phyloP scores from a whole-genome alignment of 371 early-diverging fungal species.

The Cladochytrium tenue region DNA sequence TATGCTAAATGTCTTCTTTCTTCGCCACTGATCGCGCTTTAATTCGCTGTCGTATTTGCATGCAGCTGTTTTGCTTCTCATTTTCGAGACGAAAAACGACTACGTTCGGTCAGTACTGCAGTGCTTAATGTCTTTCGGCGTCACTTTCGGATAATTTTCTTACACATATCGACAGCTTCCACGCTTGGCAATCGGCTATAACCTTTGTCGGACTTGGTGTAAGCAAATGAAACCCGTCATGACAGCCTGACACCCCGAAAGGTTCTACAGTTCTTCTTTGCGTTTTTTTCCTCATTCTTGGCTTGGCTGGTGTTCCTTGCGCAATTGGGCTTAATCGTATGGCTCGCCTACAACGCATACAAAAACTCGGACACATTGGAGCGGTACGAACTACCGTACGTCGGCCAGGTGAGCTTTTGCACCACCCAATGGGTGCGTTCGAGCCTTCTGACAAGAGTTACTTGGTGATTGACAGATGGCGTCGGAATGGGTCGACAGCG shows the following conservation, averaged over 20 bases:
- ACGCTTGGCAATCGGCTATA: constrained; percentile 75
- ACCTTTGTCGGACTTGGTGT: constrained; percentile 25
- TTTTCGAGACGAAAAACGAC: constrained; percentile 61
- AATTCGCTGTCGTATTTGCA: not conserved
- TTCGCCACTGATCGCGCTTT: too few species aligned
- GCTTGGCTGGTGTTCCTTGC: constrained; percentile 61
- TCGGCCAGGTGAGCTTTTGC: constrained; percentile 50
- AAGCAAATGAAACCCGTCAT: not conserved
- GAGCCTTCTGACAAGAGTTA: not conserved
- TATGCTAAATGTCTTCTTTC: too few species aligned
- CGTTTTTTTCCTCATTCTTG: constrained; percentile 54
- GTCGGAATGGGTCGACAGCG: constrained; percentile 63
- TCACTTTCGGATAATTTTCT: constrained; percentile 4
- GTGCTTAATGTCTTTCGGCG: too few species aligned
- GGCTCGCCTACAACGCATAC: constrained; percentile 63
- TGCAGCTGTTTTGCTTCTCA: constrained; percentile 69
- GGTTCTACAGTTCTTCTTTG: constrained; percentile 43
- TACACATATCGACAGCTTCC: constrained; percentile 54
- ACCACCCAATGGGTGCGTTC: too few species aligned
- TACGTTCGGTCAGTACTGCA: constrained; percentile 38
- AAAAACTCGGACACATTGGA: constrained; percentile 63
- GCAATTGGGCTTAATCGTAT: constrained; percentile 46
- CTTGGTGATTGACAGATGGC: constrained; percentile 39
- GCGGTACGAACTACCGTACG: constrained; percentile 61
- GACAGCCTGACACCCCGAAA: constrained; percentile 7